Evolutionary conservation across 495 filamentous ascomycete species (phyloP).

Genomic region (Pyronema domesticum): DNA sequence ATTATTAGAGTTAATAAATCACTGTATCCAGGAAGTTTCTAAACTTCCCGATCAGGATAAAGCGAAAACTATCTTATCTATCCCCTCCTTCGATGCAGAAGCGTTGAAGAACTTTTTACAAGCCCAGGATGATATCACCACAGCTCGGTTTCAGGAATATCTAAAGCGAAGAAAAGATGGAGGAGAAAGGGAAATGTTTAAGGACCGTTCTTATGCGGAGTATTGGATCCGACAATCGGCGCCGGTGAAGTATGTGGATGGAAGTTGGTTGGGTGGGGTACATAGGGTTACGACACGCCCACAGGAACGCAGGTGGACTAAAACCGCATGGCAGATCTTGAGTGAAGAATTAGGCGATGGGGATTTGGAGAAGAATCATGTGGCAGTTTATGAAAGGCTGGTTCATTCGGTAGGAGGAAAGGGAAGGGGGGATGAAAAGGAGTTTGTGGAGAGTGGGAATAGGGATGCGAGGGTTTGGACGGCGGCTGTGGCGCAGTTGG

Average conservation of each 20-base stretch:
- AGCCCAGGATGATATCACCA: slow-evolving; percentile 20
- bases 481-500: slow-evolving; percentile 31
- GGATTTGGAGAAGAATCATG: slow-evolving; percentile 32
- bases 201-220: slow-evolving; percentile 25
- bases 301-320: slow-evolving; percentile 23
- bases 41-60: not conserved
- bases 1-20: too few species aligned
- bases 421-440: slow-evolving; percentile 10
- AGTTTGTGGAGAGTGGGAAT: slow-evolving; percentile 27
- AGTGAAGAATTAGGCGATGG: slow-evolving; percentile 37
- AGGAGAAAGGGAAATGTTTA: slow-evolving; percentile 25
- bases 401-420: slow-evolving; percentile 25
- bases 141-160: slow-evolving; percentile 26
- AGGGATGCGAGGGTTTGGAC: slow-evolving; percentile 28
- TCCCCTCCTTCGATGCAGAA: slow-evolving; percentile 21
- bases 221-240: slow-evolving; percentile 30
- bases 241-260: slow-evolving; percentile 35
- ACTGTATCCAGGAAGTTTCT: slow-evolving; percentile 18
- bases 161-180: slow-evolving; percentile 22
- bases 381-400: slow-evolving; percentile 29
- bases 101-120: slow-evolving; percentile 25
- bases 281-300: slow-evolving; percentile 29
- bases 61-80: slow-evolving; percentile 24
- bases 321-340: slow-evolving; percentile 34
- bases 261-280: slow-evolving; percentile 33